Percentiles rank a stretch among this genome's conserved stretches.
Conservation (phyloP, 2,329 filamentous ascomycete species). For the Madurella fahalii region DNA sequence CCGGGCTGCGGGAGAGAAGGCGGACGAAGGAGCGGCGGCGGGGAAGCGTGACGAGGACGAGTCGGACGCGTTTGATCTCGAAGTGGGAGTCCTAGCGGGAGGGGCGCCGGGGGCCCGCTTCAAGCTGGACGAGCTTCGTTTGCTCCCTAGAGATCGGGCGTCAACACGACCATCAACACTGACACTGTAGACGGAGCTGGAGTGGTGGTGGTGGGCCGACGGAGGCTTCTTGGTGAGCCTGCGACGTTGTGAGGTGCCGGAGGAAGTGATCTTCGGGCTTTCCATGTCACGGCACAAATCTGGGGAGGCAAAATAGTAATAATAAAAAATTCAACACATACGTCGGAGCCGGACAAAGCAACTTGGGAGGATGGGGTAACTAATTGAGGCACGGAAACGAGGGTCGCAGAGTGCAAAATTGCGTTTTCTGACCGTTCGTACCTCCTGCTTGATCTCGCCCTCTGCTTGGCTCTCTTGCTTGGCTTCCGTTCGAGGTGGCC, state of each 20-base stretch:
- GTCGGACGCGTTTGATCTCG: slow-evolving; percentile 43
- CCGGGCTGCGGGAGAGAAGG: slow-evolving; percentile 29
- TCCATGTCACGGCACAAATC: slow-evolving; percentile 24
- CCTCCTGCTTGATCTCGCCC: slow-evolving; percentile 21
- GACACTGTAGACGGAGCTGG: slow-evolving; percentile 27
- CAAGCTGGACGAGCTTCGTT: slow-evolving; percentile 61
- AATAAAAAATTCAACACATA: slow-evolving; percentile 21
- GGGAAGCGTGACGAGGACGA: slow-evolving; percentile 46
- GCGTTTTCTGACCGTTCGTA: slow-evolving; percentile 24
- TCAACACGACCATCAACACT: slow-evolving; percentile 53
- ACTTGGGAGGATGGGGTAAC: slow-evolving; percentile 17
- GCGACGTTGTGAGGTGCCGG: slow-evolving; percentile 52
- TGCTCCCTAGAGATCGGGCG: slow-evolving; percentile 55
- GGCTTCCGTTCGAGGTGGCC: slow-evolving; percentile 16
- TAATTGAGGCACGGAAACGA: slow-evolving; percentile 23
- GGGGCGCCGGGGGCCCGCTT: slow-evolving; percentile 59
- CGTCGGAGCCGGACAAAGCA: slow-evolving; percentile 18
- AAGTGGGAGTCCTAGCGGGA: slow-evolving; percentile 42
- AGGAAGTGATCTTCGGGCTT: slow-evolving; percentile 20
- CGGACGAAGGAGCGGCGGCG: slow-evolving; percentile 25
- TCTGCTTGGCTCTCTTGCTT: slow-evolving; percentile 24
- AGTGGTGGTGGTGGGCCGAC: slow-evolving; percentile 41
- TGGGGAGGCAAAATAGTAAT: slow-evolving; percentile 1
- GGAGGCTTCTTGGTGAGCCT: slow-evolving; percentile 60
- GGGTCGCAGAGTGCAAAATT: slow-evolving; percentile 25